Evolutionary conservation across 2,329 filamentous ascomycete genomes (phyloP).

Genomic region (Aureobasidium sp.): DNA sequence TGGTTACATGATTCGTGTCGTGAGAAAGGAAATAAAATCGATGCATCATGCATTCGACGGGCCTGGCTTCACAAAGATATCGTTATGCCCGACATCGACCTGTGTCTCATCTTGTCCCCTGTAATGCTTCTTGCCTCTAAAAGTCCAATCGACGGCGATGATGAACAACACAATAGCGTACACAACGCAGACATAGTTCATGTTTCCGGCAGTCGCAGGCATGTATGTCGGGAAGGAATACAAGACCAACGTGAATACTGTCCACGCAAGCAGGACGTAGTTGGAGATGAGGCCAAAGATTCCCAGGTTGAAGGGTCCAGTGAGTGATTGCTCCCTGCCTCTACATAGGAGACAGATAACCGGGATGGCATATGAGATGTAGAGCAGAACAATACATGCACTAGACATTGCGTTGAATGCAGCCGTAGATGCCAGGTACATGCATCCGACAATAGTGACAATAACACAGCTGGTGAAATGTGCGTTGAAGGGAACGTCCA

Average conservation of each 20-base stretch:
- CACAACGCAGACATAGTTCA: conserved; percentile 33
- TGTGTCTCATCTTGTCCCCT: conserved; percentile 5
- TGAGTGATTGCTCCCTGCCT: conserved; percentile 39
- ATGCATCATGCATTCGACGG: background rate
- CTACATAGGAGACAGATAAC: conserved; percentile 40
- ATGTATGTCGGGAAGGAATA: conserved; percentile 15
- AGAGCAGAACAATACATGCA: conserved; percentile 51
- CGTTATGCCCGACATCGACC: background rate
- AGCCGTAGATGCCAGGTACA: conserved; percentile 38
- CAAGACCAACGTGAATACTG: conserved; percentile 44
- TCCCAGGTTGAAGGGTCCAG: conserved; percentile 45
- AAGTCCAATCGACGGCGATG: conserved; percentile 32
- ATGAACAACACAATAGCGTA: conserved; percentile 35
- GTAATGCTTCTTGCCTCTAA: conserved; percentile 31
- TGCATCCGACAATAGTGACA: conserved; percentile 40
- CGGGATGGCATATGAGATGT: conserved; percentile 43
- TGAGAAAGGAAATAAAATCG: background rate
- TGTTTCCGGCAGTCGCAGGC: conserved; percentile 15
- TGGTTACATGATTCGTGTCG: background rate
- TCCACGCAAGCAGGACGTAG: conserved; percentile 41
- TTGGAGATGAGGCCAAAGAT: conserved; percentile 38
- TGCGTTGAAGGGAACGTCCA: conserved; percentile 41
- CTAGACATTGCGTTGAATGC: conserved; percentile 41
- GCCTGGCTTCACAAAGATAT: background rate
- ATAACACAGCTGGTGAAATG: conserved; percentile 39